Base-by-base conservation (phyloP, 352 stramenopile genomes). In the Blastocystis sp. region DNA sequence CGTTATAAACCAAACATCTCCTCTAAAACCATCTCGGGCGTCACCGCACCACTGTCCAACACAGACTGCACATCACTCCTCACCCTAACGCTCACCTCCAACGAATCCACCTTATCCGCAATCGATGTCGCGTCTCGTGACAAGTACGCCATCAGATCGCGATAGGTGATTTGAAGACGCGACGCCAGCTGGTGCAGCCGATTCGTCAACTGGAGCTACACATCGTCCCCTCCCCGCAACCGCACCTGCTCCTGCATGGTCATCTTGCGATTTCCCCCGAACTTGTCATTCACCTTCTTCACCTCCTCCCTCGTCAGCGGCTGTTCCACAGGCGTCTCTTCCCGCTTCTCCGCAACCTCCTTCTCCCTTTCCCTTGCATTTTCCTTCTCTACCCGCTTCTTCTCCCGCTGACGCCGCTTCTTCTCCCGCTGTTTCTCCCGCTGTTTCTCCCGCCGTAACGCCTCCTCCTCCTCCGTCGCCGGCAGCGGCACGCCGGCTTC, bases 401-500 rank as follows among this genome's bases (percentile, higher is more conserved):
- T 67, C 53, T 51, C 27, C 34, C n/a, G 49, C 53, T 75, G 34
- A 11, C 59, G 27, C 34, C 32, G 16, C 40, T 61, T 51, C 27
- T 59, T 72, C 53, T 61, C 38, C 11, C 42, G 27, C 53, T 85
- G 48, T 56, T 72, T 93, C 84, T 93, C 90, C 53, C 92, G 93
- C 78, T 93, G 92, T 65, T 90, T 91, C 79, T 93, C 90, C 79
- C 94, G 91, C 90, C 93, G 86, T 36, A 85, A 78, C 67, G 86
- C 87, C n/a, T 88, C 87, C 0, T 71, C n/a, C 24, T 65, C 79
- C n/a, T 89, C 87, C 18, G 92, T 94, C 9, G 94, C 69, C 0
- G 86, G 90, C 46, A 91, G 90, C 0, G 92, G 91, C 46, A 94
- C 93, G 73, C 93, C 90, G 7, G 91, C 90, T 24, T 77, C 73